Conservation (phyloP, 2,329 filamentous ascomycete species). For the Penicillium digitatum region DNA sequence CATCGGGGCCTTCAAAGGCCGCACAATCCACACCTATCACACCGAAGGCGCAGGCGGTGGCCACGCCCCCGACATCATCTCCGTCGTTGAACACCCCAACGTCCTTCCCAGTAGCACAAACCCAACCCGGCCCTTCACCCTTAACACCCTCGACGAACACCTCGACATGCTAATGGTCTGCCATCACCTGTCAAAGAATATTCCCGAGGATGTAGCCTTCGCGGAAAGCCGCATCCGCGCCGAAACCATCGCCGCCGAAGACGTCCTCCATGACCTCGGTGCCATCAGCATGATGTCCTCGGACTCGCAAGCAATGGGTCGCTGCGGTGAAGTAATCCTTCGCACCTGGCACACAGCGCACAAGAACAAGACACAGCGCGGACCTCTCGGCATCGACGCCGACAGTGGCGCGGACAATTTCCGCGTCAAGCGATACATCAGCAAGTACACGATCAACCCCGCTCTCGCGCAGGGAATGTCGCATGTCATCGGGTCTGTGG, state of each 20-base stretch:
- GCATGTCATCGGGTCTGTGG: constrained; percentile 80
- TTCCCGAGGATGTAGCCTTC: constrained; percentile 92
- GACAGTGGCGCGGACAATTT: constrained; percentile 82
- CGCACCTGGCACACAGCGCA: constrained; percentile 96
- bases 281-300: constrained; percentile 98
- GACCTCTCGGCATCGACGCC: constrained; percentile 69
- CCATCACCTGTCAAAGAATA: constrained; percentile 87
- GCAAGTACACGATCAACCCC: constrained; percentile 95
- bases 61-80: constrained; percentile 94
- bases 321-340: constrained; percentile 87
- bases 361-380: constrained; percentile 89
- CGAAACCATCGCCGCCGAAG: constrained; percentile 94
- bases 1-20: constrained; percentile 74
- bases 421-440: constrained; percentile 85
- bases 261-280: constrained; percentile 89
- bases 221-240: constrained; percentile 90
- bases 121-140: constrained; percentile 83
- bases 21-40: constrained; percentile 94
- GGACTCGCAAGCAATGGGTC: constrained; percentile 94
- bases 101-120: constrained; percentile 90
- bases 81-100: constrained; percentile 81
- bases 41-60: constrained; percentile 93
- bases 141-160: constrained; percentile 92
- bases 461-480: constrained; percentile 86
- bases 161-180: constrained; percentile 99